Evolutionary conservation across 2,329 filamentous ascomycete genomes (phyloP).

Genomic region (Pseudogymnoascus sp.): DNA sequence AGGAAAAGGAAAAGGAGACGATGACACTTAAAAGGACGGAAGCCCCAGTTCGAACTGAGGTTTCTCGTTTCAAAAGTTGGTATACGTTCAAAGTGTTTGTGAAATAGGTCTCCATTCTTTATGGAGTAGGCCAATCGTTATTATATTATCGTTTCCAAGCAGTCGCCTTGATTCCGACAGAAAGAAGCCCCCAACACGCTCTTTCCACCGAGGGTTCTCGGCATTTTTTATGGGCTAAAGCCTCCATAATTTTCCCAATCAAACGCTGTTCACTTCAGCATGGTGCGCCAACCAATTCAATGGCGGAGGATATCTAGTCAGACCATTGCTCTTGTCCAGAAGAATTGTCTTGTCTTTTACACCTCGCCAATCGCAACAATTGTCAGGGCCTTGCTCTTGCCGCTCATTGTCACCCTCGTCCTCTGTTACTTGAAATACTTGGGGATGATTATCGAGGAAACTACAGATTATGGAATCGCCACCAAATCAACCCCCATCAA

Average conservation of each 20-base stretch:
- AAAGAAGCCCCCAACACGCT: neutral
- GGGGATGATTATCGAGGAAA: neutral
- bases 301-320: conserved; percentile 21
- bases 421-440: conserved; percentile 20
- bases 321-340: conserved; percentile 21
- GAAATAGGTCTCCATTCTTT: neutral
- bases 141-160: neutral
- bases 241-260: neutral
- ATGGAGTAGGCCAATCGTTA: neutral
- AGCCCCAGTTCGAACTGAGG: neutral
- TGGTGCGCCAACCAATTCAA: conserved; percentile 9
- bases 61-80: neutral
- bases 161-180: neutral
- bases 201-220: neutral
- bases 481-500: conserved; percentile 16
- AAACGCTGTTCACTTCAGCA: neutral
- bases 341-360: conserved; percentile 24
- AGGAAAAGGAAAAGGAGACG: neutral
- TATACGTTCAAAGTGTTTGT: too few relatives aligned
- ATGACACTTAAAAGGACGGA: neutral
- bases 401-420: conserved; percentile 20
- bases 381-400: conserved; percentile 21
- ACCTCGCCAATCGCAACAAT: conserved; percentile 19
- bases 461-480: conserved; percentile 17
- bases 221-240: neutral